phyloP scores from a whole-genome alignment of 1,139 yeast species.

The Meyerozyma carpophila region DNA sequence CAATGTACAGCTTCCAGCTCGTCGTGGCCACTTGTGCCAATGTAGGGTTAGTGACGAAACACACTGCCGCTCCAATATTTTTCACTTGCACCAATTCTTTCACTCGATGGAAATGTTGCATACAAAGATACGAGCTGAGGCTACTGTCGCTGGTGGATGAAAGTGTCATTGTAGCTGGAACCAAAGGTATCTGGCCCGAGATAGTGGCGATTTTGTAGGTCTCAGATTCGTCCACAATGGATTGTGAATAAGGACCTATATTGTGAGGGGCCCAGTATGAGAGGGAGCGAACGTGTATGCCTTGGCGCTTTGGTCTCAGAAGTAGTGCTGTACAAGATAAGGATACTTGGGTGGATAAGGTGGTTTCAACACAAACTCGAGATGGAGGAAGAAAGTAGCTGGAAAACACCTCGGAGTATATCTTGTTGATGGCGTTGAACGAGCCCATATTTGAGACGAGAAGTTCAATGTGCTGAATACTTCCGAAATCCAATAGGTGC shows the following conservation, averaged over 20 bases:
- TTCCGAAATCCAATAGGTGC: slow-evolving; percentile 25
- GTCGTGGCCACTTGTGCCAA: slow-evolving; percentile 24
- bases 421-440: slow-evolving; percentile 55
- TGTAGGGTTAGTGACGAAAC: slow-evolving; percentile 42
- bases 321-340: slow-evolving; percentile 52
- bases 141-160: slow-evolving; percentile 13
- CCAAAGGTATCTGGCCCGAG: slow-evolving; percentile 91
- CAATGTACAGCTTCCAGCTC: slow-evolving; percentile 37
- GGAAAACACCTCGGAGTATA: slow-evolving; percentile 53
- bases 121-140: slow-evolving; percentile 43
- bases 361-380: slow-evolving; percentile 73
- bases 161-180: slow-evolving; percentile 65
- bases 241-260: slow-evolving; percentile 95
- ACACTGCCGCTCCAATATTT: slow-evolving; percentile 43
- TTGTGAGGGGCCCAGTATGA: slow-evolving; percentile 99
- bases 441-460: slow-evolving; percentile 58
- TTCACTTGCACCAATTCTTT: slow-evolving; percentile 47
- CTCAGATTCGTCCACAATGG: slow-evolving; percentile 46
- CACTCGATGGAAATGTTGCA: slow-evolving; percentile 72
- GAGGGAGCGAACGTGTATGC: slow-evolving; percentile 84
- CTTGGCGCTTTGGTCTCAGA: slow-evolving; percentile 28
- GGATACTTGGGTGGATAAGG: slow-evolving; percentile 41
- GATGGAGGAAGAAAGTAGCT: slow-evolving; percentile 74
- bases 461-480: slow-evolving; percentile 54
- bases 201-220: slow-evolving; percentile 45